A percentile compares a stretch with the other conserved stretches of the same genome.
These are phyloP conservation scores for Avicennia marina DNA, from an alignment of 257 asterid genomes.

Conservation along the genomic window DNA sequence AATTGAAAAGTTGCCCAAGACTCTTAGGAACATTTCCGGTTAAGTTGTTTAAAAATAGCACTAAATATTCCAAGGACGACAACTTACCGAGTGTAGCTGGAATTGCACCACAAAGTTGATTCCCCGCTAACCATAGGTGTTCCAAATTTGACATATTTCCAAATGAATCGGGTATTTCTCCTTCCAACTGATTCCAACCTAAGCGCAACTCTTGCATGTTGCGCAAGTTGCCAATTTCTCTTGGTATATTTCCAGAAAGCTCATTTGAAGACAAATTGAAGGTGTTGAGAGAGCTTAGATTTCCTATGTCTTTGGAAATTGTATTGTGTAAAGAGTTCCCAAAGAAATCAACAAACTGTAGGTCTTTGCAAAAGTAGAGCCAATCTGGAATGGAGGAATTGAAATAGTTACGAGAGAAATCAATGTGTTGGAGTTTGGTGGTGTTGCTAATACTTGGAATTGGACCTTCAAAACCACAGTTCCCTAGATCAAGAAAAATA, in stretches of 20 bases:
- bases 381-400: slow-evolving; percentile 31
- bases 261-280: slow-evolving; percentile 11
- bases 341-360: slow-evolving; percentile 5
- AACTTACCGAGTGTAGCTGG: slow-evolving; percentile 23
- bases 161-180: slow-evolving; percentile 20
- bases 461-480: slow-evolving; percentile 2
- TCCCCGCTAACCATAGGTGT: neutral
- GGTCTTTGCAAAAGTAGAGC: slow-evolving; percentile 28
- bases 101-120: slow-evolving; percentile 26
- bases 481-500: slow-evolving; percentile 16
- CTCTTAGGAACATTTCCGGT: slow-evolving; percentile 35
- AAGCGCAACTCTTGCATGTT: neutral
- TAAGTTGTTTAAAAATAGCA: slow-evolving; percentile 15
- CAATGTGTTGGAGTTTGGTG: slow-evolving; percentile 22
- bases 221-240: slow-evolving; percentile 17
- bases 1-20: slow-evolving; percentile 24
- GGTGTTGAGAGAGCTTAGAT: slow-evolving; percentile 22
- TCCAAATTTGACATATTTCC: slow-evolving; percentile 20
- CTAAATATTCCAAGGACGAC: slow-evolving; percentile 1
- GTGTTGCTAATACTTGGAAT: slow-evolving; percentile 17
- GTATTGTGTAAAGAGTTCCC: slow-evolving; percentile 14
- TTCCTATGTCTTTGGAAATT: slow-evolving; percentile 22
- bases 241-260: slow-evolving; percentile 28
- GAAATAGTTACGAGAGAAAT: slow-evolving; percentile 10
- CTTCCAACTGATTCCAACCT: slow-evolving; percentile 14